Base-by-base conservation (phyloP, 2,329 filamentous ascomycete species). In the Exophiala mesophila region DNA sequence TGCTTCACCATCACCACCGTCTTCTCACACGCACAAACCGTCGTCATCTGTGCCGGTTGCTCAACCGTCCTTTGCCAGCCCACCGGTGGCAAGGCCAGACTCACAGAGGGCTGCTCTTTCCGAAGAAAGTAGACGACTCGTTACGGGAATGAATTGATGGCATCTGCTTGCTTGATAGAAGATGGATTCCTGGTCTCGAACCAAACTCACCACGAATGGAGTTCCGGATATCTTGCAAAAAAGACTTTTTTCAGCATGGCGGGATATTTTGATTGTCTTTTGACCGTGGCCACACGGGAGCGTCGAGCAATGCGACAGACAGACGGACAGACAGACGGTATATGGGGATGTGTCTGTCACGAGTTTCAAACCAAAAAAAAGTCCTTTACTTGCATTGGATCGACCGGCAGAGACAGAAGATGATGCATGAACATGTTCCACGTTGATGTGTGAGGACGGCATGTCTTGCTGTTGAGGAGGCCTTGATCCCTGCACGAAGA, bases 1-100 rank as follows among this genome's bases (percentile, higher is more conserved):
- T 98, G 92, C 87, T 98, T 97, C 85, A 96, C 89, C 73, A 98
- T 98, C 82, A 98, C 92, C 73, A 98, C 92, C 72, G 92, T 98
- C 75, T 98, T 97, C 87, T 97, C 90, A 56, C 92, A 98, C 82
- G 92, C 92, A 73, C 92, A 98, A 82, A 98, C 92, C 70, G 92
- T 98, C 71, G 92, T 98, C 73, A 94, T 97, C 81, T 98, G 92
- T 85, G 88, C 88, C 68, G 92, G 92, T 66, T 98, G 92, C 87
- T 95, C 90, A 65, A 96, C 94, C 64, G 92, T 98, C 61, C 87
- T 98, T 56, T 98, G 92, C 87, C 92, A 98, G 74, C 92, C 92
- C 59, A 98, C 92, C 62, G 92, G 92, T 82, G 92, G 92, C 67
- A 98, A 98, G 82, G 92, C 92, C 68, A 82, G 92, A 72, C 80